Evolutionary conservation across 139 green algal genomes (phyloP).

Genomic region (Astrephomene gubernaculifera): DNA sequence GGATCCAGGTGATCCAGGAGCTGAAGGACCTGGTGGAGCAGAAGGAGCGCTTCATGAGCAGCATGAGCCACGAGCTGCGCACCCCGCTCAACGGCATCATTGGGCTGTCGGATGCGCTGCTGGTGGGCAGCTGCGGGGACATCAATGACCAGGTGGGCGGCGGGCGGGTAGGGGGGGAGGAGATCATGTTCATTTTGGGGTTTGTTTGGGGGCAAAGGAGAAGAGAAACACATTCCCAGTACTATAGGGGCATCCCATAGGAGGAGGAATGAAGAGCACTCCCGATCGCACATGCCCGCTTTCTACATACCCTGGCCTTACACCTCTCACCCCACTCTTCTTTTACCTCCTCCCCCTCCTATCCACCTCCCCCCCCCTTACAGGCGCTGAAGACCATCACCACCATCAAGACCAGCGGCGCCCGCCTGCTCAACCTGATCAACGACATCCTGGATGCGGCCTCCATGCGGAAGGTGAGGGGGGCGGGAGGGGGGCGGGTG

Average conservation of each 20-base stretch:
- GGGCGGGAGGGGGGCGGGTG: background rate
- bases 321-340: background rate
- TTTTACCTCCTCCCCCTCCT: background rate
- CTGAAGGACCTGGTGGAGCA: slow-evolving; percentile 68
- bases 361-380: background rate
- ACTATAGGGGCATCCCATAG: too few species aligned
- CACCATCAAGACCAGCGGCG: slow-evolving; percentile 63
- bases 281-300: too few species aligned
- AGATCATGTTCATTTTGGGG: background rate
- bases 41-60: slow-evolving; percentile 75
- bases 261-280: too few species aligned
- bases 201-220: too few species aligned
- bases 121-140: slow-evolving; percentile 52
- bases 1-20: slow-evolving; percentile 62
- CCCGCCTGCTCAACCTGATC: slow-evolving; percentile 64
- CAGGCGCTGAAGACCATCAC: slow-evolving; percentile 51
- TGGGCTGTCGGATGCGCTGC: slow-evolving; percentile 61
- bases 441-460: slow-evolving; percentile 70
- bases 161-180: background rate
- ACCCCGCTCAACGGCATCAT: slow-evolving; percentile 79
- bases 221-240: too few species aligned
- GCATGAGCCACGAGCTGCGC: slow-evolving; percentile 70
- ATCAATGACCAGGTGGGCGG: slow-evolving; percentile 40
- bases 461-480: slow-evolving; percentile 51
- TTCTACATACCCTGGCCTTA: too few species aligned